These are phyloP conservation scores for Neofusicoccum umdonicola DNA, from an alignment of 2,329 filamentous ascomycete species.

Conservation along the genomic window DNA sequence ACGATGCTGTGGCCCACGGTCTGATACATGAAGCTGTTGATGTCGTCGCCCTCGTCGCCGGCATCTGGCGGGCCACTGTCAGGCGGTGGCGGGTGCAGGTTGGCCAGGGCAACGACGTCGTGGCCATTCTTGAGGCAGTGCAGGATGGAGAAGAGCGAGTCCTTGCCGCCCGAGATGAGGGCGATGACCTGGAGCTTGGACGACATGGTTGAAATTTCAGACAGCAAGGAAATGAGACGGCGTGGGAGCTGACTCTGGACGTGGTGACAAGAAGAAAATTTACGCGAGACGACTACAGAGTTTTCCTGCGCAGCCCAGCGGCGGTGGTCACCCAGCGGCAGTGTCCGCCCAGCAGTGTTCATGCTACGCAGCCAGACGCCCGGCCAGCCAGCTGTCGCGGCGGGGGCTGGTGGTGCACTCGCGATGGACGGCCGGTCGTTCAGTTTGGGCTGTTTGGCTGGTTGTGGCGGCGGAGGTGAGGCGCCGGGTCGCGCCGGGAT, in stretches of 20 bases:
- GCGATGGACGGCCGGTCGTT: not conserved
- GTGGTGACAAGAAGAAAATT: conserved; percentile 33
- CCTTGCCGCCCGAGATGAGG: conserved; percentile 92
- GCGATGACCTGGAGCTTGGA: conserved; percentile 67
- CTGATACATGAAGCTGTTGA: conserved; percentile 99
- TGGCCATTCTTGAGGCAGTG: conserved; percentile 89
- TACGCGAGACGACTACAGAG: conserved; percentile 18
- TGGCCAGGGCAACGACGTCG: conserved; percentile 80
- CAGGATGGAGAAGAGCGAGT: conserved; percentile 89
- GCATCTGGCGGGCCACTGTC: conserved; percentile 25
- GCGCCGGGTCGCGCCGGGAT: not conserved
- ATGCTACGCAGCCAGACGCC: not conserved
- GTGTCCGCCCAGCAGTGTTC: too few species aligned
- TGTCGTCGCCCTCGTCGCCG: conserved; percentile 57
- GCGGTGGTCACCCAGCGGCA: too few species aligned
- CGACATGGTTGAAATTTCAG: conserved; percentile 29
- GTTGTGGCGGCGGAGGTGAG: not conserved
- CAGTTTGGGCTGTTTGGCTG: not conserved
- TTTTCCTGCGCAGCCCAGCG: not conserved
- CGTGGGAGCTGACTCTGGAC: conserved; percentile 34
- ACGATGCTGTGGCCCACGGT: conserved; percentile 88
- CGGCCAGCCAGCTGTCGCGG: not conserved
- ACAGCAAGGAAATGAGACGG: conserved; percentile 19
- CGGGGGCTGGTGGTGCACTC: not conserved
- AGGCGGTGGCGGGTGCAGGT: conserved; percentile 65